Percentiles rank a stretch among this genome's conserved stretches.
Evolutionary conservation across 2,329 filamentous ascomycete genomes (phyloP).

Genomic region (Aspergillus ustus): DNA sequence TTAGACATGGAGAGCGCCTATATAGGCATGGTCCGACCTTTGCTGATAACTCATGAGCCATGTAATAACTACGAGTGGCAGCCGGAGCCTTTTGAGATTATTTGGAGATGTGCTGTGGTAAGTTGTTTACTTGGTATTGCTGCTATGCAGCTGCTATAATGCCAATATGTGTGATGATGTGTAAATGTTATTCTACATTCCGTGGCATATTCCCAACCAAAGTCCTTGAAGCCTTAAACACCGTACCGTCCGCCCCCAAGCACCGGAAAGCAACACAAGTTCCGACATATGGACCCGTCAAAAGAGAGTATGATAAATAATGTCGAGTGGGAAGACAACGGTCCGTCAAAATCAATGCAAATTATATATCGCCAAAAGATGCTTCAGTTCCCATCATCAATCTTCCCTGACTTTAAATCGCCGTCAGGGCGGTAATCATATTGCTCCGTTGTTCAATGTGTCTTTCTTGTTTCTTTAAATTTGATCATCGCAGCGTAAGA

Average conservation of each 20-base stretch:
- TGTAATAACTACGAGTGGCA: no score
- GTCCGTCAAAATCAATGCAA: background rate
- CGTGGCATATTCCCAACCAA: background rate
- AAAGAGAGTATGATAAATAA: background rate
- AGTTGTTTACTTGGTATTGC: background rate
- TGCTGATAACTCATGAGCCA: no score
- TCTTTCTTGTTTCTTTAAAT: background rate
- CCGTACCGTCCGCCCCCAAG: conserved; percentile 1
- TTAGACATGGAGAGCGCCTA: background rate
- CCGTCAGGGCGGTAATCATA: background rate
- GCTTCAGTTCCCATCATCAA: background rate
- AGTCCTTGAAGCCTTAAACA: background rate
- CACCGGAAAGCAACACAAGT: background rate
- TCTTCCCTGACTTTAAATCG: background rate
- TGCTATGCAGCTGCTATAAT: conserved; percentile 2
- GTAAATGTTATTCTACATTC: conserved; percentile 13
- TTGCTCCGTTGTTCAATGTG: background rate
- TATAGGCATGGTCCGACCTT: no score
- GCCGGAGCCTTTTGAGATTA: background rate
- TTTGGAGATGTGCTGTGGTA: background rate
- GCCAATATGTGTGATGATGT: background rate
- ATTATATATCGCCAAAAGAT: conserved; percentile 3
- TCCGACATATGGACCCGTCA: background rate
- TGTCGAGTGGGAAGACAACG: background rate
- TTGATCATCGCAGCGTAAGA: conserved; percentile 5